Evolutionary conservation across 2,329 filamentous ascomycete species (phyloP).

Genomic region (Anthostomella pinea): DNA sequence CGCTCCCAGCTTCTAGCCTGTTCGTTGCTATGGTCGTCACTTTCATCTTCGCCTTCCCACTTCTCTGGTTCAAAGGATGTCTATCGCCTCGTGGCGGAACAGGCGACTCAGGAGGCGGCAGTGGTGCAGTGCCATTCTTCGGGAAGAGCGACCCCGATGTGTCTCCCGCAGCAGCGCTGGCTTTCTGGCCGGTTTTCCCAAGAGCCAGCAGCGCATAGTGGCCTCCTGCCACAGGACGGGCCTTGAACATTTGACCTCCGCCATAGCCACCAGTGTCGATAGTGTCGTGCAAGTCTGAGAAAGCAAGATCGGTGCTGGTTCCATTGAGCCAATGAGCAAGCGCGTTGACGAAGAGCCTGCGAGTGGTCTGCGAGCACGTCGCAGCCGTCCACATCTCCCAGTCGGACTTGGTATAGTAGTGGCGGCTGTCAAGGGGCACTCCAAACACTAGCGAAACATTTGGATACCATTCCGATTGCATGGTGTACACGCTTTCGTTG

Average conservation of each 20-base stretch:
- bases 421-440: conserved; percentile 66
- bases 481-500: conserved; percentile 24
- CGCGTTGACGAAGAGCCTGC: conserved; percentile 59
- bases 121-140: conserved; percentile 18
- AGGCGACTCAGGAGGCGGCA: conserved; percentile 10
- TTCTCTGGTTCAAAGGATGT: background rate
- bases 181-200: conserved; percentile 21
- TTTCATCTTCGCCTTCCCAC: background rate
- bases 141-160: conserved; percentile 23
- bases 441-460: conserved; percentile 67
- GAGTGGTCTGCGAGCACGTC: conserved; percentile 53
- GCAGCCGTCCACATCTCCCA: conserved; percentile 74
- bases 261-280: conserved; percentile 53
- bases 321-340: conserved; percentile 69
- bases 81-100: conserved; percentile 1
- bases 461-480: conserved; percentile 33
- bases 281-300: conserved; percentile 67
- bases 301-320: conserved; percentile 59
- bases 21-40: conserved; percentile 1
- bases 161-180: conserved; percentile 14
- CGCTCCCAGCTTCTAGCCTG: no score
- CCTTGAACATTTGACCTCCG: conserved; percentile 57
- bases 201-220: conserved; percentile 69
- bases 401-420: conserved; percentile 71
- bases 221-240: conserved; percentile 68